phyloP scores from a whole-genome alignment of 306 rosid species.

The Alnus rubra region DNA sequence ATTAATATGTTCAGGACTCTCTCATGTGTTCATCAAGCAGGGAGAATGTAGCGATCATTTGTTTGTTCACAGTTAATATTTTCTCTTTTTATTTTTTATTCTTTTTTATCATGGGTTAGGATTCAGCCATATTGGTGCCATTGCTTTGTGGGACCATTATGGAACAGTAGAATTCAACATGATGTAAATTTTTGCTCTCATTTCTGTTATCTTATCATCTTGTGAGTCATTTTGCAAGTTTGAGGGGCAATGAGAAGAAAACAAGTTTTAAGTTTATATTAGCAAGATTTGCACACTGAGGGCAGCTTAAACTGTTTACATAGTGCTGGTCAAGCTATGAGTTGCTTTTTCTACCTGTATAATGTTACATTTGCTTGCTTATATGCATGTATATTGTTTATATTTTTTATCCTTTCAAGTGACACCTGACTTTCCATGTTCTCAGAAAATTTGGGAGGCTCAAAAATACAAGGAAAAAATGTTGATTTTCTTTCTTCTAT shows the following conservation, averaged over 20 bases:
- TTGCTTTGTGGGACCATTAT: neutral
- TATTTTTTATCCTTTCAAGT: conserved; percentile 19
- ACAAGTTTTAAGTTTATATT: neutral
- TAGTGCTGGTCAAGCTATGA: neutral
- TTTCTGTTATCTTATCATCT: neutral
- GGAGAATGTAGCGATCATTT: neutral
- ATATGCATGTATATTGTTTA: conserved; percentile 16
- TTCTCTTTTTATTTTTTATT: neutral
- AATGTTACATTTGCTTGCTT: conserved; percentile 1
- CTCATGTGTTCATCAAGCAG: neutral
- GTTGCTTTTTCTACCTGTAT: conserved; percentile 5
- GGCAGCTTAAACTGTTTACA: neutral
- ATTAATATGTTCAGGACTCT: too few relatives aligned
- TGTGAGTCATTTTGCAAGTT: neutral
- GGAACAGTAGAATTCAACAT: neutral
- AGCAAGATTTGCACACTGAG: neutral
- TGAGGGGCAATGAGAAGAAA: neutral
- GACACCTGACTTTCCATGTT: conserved; percentile 26
- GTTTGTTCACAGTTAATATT: neutral
- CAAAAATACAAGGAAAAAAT: conserved; percentile 67
- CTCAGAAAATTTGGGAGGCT: conserved; percentile 78
- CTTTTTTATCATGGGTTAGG: neutral
- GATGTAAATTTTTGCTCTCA: neutral
- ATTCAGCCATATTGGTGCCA: neutral
- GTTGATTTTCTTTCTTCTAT: conserved; percentile 92